These are phyloP conservation scores for Botrytis tulipae DNA, from an alignment of 2,329 filamentous ascomycete species.

Conservation along the genomic window DNA sequence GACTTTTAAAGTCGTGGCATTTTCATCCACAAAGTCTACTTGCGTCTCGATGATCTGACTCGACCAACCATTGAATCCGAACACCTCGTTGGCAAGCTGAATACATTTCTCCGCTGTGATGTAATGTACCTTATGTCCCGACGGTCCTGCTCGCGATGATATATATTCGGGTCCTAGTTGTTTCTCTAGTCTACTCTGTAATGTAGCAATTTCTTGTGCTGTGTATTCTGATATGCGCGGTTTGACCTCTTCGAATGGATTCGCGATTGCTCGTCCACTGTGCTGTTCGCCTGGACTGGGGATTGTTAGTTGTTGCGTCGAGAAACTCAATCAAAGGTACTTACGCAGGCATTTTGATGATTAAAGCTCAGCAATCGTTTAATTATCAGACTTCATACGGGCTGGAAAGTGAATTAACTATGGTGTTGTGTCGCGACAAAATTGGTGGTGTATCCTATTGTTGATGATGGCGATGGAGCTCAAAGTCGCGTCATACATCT, in stretches of 20 bases:
- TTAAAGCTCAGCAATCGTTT: constrained; percentile 16
- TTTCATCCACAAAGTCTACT: constrained; percentile 93
- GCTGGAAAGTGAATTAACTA: background rate
- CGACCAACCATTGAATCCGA: constrained; percentile 97
- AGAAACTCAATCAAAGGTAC: constrained; percentile 25
- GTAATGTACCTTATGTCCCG: constrained; percentile 86
- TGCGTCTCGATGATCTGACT: constrained; percentile 93
- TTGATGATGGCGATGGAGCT: background rate
- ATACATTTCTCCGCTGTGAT: constrained; percentile 96
- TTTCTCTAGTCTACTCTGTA: constrained; percentile 84
- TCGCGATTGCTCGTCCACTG: constrained; percentile 52
- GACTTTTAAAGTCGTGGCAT: constrained; percentile 72
- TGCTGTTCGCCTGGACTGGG: constrained; percentile 69
- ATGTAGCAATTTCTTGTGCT: constrained; percentile 82
- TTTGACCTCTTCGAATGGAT: constrained; percentile 76
- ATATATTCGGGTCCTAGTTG: constrained; percentile 96
- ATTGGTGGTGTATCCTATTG: background rate
- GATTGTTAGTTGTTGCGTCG: constrained; percentile 21
- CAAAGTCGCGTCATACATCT: constrained; percentile 14
- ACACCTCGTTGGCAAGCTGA: constrained; percentile 88
- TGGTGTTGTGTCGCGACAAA: background rate
- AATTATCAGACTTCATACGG: constrained; percentile 3
- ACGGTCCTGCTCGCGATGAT: constrained; percentile 78
- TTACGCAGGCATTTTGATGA: constrained; percentile 48
- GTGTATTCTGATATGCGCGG: constrained; percentile 77